A percentile compares a stretch with the other conserved stretches of the same genome.
Conservation (phyloP, 2,329 filamentous ascomycete species). For the Magnaporthiopsis incrustans region DNA sequence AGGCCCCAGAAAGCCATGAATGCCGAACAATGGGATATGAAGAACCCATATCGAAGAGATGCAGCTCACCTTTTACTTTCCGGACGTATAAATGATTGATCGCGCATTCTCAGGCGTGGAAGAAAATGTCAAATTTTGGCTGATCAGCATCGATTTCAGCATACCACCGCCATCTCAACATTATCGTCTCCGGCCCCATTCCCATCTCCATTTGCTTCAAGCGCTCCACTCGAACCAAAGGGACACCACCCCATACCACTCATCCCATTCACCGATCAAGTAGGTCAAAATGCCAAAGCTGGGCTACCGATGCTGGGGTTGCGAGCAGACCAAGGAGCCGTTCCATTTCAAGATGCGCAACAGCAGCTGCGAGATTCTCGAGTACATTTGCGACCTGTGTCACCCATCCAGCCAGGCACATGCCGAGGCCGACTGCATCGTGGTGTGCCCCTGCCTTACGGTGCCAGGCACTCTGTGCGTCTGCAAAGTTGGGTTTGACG, state of each 20-base stretch:
- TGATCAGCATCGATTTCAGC: not conserved
- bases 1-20: no score
- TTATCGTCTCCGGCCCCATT: no score
- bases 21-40: no score
- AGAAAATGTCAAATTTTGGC: not conserved
- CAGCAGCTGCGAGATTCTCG: not conserved
- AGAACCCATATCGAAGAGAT: no score
- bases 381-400: not conserved
- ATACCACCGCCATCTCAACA: not conserved
- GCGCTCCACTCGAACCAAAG: not conserved
- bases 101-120: no score
- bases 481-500: not conserved
- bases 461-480: not conserved
- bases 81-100: not conserved
- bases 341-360: not conserved
- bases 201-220: not conserved
- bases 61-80: no score
- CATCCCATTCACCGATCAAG: not conserved
- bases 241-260: not conserved
- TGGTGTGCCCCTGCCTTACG: not conserved
- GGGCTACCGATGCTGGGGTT: not conserved
- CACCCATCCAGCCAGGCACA: not conserved
- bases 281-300: not conserved
- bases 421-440: not conserved
- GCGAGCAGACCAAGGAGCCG: not conserved